These are phyloP conservation scores for Cucurbita moschata DNA, from an alignment of 306 rosid species.

Conservation along the genomic window DNA sequence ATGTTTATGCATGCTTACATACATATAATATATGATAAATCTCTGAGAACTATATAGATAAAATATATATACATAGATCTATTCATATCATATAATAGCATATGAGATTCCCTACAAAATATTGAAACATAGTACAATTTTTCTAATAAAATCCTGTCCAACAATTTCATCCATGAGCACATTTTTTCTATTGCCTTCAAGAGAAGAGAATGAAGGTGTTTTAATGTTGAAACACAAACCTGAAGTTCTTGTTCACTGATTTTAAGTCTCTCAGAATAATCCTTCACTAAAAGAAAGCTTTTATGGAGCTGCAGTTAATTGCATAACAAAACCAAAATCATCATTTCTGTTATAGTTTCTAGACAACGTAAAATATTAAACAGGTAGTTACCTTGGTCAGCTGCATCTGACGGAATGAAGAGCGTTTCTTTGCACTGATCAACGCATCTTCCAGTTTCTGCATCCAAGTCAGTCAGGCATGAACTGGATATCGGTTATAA, in stretches of 20 bases:
- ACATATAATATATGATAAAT: neutral
- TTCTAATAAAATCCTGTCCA: neutral
- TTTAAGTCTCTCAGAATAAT: conserved; percentile 44
- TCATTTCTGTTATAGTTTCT: conserved; percentile 1
- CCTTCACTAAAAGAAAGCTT: conserved; percentile 45
- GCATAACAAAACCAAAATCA: conserved; percentile 4
- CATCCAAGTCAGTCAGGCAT: conserved; percentile 11
- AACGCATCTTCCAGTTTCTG: conserved; percentile 90
- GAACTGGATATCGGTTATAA: conserved; percentile 1
- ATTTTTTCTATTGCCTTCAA: neutral
- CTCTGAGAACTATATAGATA: neutral
- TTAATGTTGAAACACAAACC: conserved; percentile 31
- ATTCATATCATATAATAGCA: neutral
- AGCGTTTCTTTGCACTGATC: conserved; percentile 53
- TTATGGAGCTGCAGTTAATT: conserved; percentile 54
- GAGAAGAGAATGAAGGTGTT: neutral
- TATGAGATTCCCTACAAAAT: neutral
- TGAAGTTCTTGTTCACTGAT: conserved; percentile 65
- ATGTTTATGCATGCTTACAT: neutral
- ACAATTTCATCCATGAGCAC: neutral
- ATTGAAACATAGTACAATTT: neutral
- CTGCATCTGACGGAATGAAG: conserved; percentile 51
- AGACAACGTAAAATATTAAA: neutral
- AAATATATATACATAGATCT: neutral
- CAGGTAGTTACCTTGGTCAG: conserved; percentile 47